Base-by-base conservation (phyloP, 139 green algal genomes). In the Chlamydomonas incerta region DNA sequence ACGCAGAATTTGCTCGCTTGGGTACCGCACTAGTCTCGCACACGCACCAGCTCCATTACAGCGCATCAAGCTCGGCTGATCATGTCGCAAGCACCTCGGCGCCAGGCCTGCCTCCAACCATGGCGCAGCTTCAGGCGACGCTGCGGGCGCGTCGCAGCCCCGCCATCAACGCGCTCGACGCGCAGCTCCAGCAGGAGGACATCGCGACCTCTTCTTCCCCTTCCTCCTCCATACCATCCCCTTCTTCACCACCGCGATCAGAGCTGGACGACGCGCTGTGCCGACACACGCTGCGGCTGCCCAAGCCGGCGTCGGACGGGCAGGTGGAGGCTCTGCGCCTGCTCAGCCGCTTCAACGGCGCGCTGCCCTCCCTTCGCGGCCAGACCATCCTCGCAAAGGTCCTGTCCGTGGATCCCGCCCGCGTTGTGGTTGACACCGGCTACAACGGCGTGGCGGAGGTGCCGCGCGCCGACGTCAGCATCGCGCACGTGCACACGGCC, bases 381-480 rank as follows among this genome's bases (percentile, higher is more conserved):
- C 85, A 89, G 47, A 63, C 66, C 0, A 77, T 89, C 33, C 69
- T 89, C 0, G 77, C 46, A 0, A 76, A 71, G n/a, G 77, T 89
- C 2, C 23, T 89, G 2, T 60, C 52, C 3, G 60, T 77, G 26
- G 33, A 81, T 46, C 3, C 18, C 28, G 18, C 41, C 37, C 50
- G 41, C 1, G 47, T 89, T 10, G 34, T 92, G 37, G 75, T 92
- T 2, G 86, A 92, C 55, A 72, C 86, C 9, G 89, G 89, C 21
- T 90, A 83, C 69, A 83, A 77, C 41, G 82, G 75, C n/a, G 28
- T 90, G 23, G 68, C n/a, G 34, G 63, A 67, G 72, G 37, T 90
- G 23, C 67, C 66, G 0, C 57, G 67, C 13, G 46, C 17, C 4
- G 69, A 67, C 0, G 65, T 72, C 0, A 58, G 34, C 50, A 28